Base-by-base conservation (phyloP, 441 rosid species). In the Pelargonium citronellum region DNA sequence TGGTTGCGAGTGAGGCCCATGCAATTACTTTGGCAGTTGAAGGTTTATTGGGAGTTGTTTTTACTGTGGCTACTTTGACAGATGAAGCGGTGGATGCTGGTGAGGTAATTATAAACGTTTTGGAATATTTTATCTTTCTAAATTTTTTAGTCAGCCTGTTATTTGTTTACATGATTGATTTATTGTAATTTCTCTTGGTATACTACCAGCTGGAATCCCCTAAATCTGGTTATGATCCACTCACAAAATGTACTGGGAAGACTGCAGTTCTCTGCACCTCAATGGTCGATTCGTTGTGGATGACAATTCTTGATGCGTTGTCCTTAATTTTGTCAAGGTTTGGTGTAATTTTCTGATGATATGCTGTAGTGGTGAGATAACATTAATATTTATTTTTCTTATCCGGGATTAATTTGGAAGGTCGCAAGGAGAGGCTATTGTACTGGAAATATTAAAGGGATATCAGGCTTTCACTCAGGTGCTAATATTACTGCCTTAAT, bases 391-490 rank as follows among this genome's bases (percentile, higher is more conserved):
- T 15, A 43, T 72, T 7, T 63, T 65, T 73, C 86, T 82, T 78
- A 84, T 79, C 55, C 69, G 71, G 77, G 71, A 51, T 75, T 72
- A 39, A 67, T 82, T 77, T 82, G 80, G 62, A 82, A 95, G 99
- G 92, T 95, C 98, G 61, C 98, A 95, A 75, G 98, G 98, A 71
- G 99, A 95, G 88, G 99, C 99, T 75, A 92, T 95, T 73, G 91
- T 92, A 67, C 82, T 95, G 88, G 99, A 95, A 83, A 90, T 95
- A 79, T 79, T 95, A 66, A 95, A 95, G 84, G 98, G 97, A 69
- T 95, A 95, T 75, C 99, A 95, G 79, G 99, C 99, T 80, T 95
- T 95, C 81, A 95, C 97, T 67, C 99, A 95, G 98, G 99, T 91
- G 79, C 75, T 61, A 61, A n/a, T 60, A 68, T 62, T 76, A 57